Conservation (phyloP, 129 eudicot species). For the Artemisia tridentata region DNA sequence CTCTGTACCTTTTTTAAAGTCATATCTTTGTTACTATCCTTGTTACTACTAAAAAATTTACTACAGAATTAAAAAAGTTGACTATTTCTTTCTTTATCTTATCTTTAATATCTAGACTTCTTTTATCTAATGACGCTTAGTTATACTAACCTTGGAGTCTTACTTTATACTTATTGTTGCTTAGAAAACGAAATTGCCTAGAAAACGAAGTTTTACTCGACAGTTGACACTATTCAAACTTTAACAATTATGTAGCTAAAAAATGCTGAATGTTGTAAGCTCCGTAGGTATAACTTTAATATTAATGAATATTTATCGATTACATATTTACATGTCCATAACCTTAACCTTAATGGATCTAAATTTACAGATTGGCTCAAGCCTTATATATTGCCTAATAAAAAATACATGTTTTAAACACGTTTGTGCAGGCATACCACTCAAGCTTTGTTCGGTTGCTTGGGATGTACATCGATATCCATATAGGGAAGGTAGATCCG, state of each 20-base stretch:
- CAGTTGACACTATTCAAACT: too few species aligned
- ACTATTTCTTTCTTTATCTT: not conserved
- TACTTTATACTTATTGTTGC: too few species aligned
- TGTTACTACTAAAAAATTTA: not conserved
- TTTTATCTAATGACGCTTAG: too few species aligned
- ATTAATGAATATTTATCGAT: too few species aligned
- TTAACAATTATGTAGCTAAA: not conserved
- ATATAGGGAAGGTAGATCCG: not conserved
- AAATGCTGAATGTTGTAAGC: not conserved
- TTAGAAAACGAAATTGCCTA: not conserved
- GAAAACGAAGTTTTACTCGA: too few species aligned
- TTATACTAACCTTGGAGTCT: too few species aligned
- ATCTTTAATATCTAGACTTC: not conserved
- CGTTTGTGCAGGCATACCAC: not conserved
- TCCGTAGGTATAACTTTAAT: too few species aligned
- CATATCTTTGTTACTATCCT: not conserved
- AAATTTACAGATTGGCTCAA: too few species aligned
- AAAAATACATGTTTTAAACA: not conserved
- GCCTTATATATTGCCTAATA: too few species aligned
- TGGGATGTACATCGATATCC: not conserved
- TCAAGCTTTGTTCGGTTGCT: not conserved
- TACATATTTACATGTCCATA: too few species aligned
- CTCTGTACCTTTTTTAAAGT: not conserved
- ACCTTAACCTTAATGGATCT: too few species aligned
- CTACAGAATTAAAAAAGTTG: not conserved